These are phyloP conservation scores for Phytophthora litchii DNA, from an alignment of 352 stramenopile species.

Conservation along the genomic window DNA sequence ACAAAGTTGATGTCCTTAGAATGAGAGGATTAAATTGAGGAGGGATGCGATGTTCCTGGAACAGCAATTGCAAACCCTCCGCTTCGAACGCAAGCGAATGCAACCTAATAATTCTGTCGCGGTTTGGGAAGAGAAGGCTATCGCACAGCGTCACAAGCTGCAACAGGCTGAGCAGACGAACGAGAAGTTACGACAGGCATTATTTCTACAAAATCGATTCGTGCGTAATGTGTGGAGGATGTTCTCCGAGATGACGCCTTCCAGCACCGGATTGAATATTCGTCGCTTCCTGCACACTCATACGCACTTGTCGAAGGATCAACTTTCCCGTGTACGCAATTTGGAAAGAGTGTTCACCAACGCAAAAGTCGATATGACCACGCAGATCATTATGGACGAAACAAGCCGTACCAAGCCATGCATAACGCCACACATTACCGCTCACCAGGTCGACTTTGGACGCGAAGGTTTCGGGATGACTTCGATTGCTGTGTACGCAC, in stretches of 20 bases:
- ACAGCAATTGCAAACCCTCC: slow-evolving; percentile 40
- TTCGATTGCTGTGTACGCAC: slow-evolving; percentile 32
- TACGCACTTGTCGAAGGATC: slow-evolving; percentile 24
- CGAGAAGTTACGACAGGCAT: slow-evolving; percentile 31
- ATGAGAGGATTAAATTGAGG: slow-evolving; percentile 45
- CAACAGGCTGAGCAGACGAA: slow-evolving; percentile 38
- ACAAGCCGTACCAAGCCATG: slow-evolving; percentile 20
- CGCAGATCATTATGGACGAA: slow-evolving; percentile 34
- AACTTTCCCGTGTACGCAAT: slow-evolving; percentile 20
- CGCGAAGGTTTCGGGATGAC: slow-evolving; percentile 34
- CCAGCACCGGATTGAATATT: slow-evolving; percentile 33
- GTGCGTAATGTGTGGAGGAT: slow-evolving; percentile 33
- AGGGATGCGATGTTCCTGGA: slow-evolving; percentile 48
- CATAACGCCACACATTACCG: slow-evolving; percentile 23
- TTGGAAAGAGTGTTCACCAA: slow-evolving; percentile 31
- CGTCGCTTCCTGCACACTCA: slow-evolving; percentile 36
- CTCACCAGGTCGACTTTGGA: slow-evolving; percentile 26
- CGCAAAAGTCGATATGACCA: slow-evolving; percentile 33
- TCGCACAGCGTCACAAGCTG: slow-evolving; percentile 45
- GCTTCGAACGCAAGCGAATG: slow-evolving; percentile 42
- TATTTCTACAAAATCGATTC: slow-evolving; percentile 35
- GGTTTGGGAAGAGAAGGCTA: slow-evolving; percentile 51
- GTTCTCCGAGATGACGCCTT: slow-evolving; percentile 26
- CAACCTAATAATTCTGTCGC: slow-evolving; percentile 26
- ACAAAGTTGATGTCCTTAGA: slow-evolving; percentile 2